A percentile compares a stretch with the other conserved stretches of the same genome.
phyloP scores from a whole-genome alignment of 768 basidiomycete genomes.

The Russula emetica region DNA sequence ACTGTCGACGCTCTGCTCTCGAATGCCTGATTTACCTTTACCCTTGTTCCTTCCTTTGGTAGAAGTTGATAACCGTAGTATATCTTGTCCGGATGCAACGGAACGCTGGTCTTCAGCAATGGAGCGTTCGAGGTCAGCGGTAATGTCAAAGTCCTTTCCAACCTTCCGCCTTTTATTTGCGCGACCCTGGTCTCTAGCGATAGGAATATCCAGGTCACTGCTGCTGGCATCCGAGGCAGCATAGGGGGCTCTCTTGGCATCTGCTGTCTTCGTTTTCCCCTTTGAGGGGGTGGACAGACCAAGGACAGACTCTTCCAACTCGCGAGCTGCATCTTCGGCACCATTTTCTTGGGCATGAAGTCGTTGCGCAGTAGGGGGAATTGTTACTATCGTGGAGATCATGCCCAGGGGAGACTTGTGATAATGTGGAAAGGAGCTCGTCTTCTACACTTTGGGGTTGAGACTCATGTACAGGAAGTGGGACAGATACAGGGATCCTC shows the following conservation, averaged over 20 bases:
- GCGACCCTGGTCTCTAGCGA: slow-evolving; percentile 41
- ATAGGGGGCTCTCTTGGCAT: slow-evolving; percentile 42
- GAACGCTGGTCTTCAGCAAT: slow-evolving; percentile 50
- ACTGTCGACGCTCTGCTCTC: slow-evolving; percentile 60
- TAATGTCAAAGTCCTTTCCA: slow-evolving; percentile 39
- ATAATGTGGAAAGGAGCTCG: slow-evolving; percentile 37
- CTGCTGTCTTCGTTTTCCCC: slow-evolving; percentile 49
- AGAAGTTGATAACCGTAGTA: slow-evolving; percentile 13
- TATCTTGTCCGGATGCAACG: slow-evolving; percentile 36
- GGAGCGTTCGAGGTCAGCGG: slow-evolving; percentile 30
- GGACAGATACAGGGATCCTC: slow-evolving; percentile 42
- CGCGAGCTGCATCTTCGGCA: slow-evolving; percentile 55
- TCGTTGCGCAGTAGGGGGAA: slow-evolving; percentile 23
- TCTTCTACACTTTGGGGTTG: slow-evolving; percentile 35
- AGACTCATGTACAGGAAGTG: slow-evolving; percentile 32
- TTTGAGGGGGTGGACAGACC: slow-evolving; percentile 34
- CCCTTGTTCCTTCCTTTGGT: slow-evolving; percentile 54
- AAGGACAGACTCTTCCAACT: slow-evolving; percentile 53
- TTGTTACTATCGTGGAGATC: slow-evolving; percentile 29
- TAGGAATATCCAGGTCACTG: slow-evolving; percentile 51
- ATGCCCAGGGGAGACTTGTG: slow-evolving; percentile 36
- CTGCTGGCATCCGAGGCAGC: slow-evolving; percentile 49
- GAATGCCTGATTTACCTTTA: slow-evolving; percentile 37
- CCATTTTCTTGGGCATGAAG: slow-evolving; percentile 30
- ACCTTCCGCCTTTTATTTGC: slow-evolving; percentile 61